A percentile compares a stretch with the other conserved stretches of the same genome.
These are phyloP conservation scores for Cladobotryum protrusum DNA, from an alignment of 2,329 filamentous ascomycete genomes.

Conservation along the genomic window DNA sequence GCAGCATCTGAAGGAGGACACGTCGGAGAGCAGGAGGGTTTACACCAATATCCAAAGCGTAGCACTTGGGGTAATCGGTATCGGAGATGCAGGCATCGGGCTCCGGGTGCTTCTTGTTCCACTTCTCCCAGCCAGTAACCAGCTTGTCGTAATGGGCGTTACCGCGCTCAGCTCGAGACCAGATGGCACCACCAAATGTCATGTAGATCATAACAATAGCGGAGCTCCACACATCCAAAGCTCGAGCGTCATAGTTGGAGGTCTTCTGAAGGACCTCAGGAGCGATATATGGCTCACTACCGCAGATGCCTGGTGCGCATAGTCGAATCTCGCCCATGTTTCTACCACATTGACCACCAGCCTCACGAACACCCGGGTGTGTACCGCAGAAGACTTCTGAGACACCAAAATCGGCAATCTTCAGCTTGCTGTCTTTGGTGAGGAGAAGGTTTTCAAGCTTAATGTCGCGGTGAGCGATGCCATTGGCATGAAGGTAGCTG, in stretches of 20 bases:
- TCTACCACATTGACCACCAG: slow-evolving; percentile 66
- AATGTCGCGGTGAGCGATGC: slow-evolving; percentile 85
- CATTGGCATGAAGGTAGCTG: slow-evolving; percentile 72
- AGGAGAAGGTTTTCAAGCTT: slow-evolving; percentile 84
- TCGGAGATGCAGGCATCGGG: slow-evolving; percentile 40
- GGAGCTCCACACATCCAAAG: slow-evolving; percentile 79
- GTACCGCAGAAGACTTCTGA: slow-evolving; percentile 79
- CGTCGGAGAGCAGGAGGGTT: slow-evolving; percentile 63
- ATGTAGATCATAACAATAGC: slow-evolving; percentile 79
- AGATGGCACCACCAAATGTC: slow-evolving; percentile 65
- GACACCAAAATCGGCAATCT: slow-evolving; percentile 88
- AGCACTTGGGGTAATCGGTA: slow-evolving; percentile 58
- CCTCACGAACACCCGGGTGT: slow-evolving; percentile 69
- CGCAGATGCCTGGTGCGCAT: slow-evolving; percentile 75
- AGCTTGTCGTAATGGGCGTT: slow-evolving; percentile 59
- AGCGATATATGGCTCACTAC: slow-evolving; percentile 79
- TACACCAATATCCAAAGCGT: slow-evolving; percentile 58
- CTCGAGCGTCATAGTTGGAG: slow-evolving; percentile 62
- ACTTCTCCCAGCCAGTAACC: slow-evolving; percentile 61
- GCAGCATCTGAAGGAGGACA: slow-evolving; percentile 73
- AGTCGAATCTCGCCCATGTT: slow-evolving; percentile 65
- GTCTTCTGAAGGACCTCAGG: slow-evolving; percentile 74
- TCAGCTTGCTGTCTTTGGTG: slow-evolving; percentile 71
- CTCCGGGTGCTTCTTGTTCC: slow-evolving; percentile 48
- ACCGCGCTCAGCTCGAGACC: slow-evolving; percentile 59